A percentile compares a stretch with the other conserved stretches of the same genome.
These are phyloP conservation scores for Litchi chinensis DNA, from an alignment of 345 rosid species.

Conservation along the genomic window DNA sequence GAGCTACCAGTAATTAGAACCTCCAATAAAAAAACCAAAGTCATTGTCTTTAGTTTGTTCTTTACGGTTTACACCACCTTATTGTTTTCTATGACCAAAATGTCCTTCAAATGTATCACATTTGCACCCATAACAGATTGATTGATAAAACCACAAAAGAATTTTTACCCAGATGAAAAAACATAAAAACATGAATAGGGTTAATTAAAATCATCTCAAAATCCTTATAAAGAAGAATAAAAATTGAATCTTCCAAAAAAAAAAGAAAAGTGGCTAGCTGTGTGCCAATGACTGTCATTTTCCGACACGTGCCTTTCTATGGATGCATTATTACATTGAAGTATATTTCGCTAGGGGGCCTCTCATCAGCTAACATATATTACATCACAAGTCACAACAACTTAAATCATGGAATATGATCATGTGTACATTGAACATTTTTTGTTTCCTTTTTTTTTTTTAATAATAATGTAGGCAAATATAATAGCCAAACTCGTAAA, in stretches of 20 bases:
- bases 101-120: slow-evolving; percentile 18
- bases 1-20: neutral
- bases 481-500: neutral
- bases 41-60: neutral
- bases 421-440: neutral
- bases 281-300: neutral
- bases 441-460: neutral
- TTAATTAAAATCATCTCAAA: neutral
- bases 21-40: neutral
- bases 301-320: slow-evolving; percentile 12
- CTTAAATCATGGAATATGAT: neutral
- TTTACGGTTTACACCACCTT: neutral
- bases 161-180: neutral
- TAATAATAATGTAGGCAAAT: no score
- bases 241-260: neutral
- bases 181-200: neutral
- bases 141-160: neutral
- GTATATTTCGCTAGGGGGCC: neutral
- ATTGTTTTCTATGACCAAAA: slow-evolving; percentile 11
- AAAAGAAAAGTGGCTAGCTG: neutral
- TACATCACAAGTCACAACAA: neutral
- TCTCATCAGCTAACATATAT: neutral
- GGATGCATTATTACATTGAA: neutral
- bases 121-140: neutral
- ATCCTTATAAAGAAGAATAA: neutral